phyloP scores from a whole-genome alignment of 2,329 filamentous ascomycete genomes.

The Botryotinia globosa region DNA sequence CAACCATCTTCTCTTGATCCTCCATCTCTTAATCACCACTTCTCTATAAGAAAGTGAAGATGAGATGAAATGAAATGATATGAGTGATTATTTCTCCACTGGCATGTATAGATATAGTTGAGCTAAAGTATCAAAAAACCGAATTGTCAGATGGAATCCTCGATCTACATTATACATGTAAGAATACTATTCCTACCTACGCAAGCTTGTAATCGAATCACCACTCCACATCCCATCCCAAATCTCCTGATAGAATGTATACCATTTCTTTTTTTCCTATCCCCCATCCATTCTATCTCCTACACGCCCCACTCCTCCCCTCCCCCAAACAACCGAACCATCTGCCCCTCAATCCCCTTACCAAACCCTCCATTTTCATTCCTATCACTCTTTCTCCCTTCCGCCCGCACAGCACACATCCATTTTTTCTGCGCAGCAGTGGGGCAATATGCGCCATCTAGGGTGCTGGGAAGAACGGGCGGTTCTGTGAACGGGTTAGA shows the following conservation, averaged over 20 bases:
- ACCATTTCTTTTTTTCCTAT: too few relatives aligned
- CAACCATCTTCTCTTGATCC: neutral
- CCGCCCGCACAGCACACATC: neutral
- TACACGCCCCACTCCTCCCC: neutral
- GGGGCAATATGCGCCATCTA: neutral
- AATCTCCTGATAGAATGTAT: neutral
- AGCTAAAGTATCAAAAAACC: too few relatives aligned
- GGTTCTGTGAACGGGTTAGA: neutral
- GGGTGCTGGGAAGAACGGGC: neutral
- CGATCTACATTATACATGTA: too few relatives aligned
- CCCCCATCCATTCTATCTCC: too few relatives aligned
- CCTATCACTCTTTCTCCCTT: neutral
- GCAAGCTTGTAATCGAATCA: too few relatives aligned
- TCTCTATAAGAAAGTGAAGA: neutral
- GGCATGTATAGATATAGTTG: accelerated
- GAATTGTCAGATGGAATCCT: too few relatives aligned
- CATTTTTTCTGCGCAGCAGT: neutral
- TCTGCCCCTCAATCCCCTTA: neutral
- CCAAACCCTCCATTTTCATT: neutral
- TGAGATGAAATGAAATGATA: neutral
- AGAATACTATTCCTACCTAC: too few relatives aligned
- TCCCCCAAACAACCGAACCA: neutral
- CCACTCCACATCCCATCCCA: neutral
- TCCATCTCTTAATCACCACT: neutral
- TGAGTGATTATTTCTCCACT: accelerated